Evolutionary conservation across 495 filamentous ascomycete species (phyloP).

Genomic region (Evernia prunastri): DNA sequence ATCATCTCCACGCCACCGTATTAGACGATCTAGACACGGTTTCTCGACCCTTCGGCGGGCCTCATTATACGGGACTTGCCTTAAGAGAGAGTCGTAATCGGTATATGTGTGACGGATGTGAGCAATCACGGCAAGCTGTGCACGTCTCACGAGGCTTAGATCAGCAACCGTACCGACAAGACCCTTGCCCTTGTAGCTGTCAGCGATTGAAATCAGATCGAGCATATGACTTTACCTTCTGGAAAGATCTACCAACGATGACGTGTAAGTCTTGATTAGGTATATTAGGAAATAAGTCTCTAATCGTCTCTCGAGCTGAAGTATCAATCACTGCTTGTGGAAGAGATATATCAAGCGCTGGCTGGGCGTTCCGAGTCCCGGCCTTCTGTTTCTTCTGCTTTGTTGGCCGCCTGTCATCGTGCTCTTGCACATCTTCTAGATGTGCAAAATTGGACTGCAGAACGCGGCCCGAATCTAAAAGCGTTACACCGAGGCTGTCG

Average conservation of each 20-base stretch:
- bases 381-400: slow-evolving; percentile 14
- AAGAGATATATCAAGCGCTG: slow-evolving; percentile 17
- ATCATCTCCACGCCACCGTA: slow-evolving; percentile 83
- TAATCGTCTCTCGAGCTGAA: slow-evolving; percentile 66
- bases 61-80: slow-evolving; percentile 54
- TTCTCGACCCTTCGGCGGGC: slow-evolving; percentile 66
- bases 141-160: slow-evolving; percentile 63
- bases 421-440: slow-evolving; percentile 13
- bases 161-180: slow-evolving; percentile 65
- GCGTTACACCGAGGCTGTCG: slow-evolving; percentile 40
- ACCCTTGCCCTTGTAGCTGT: slow-evolving; percentile 39
- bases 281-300: slow-evolving; percentile 81
- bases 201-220: slow-evolving; percentile 21
- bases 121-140: slow-evolving; percentile 76
- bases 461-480: slow-evolving; percentile 41
- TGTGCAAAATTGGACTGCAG: slow-evolving; percentile 25
- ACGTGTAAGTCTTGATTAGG: slow-evolving; percentile 67
- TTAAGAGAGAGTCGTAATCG: slow-evolving; percentile 73
- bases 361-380: slow-evolving; percentile 14
- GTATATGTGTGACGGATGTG: slow-evolving; percentile 85
- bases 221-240: slow-evolving; percentile 52
- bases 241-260: slow-evolving; percentile 77
- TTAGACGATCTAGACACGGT: slow-evolving; percentile 61
- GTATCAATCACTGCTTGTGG: slow-evolving; percentile 60
- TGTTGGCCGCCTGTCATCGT: slow-evolving; percentile 7